These are phyloP conservation scores for Claviceps digitariae DNA, from an alignment of 2,329 filamentous ascomycete species.

Conservation along the genomic window DNA sequence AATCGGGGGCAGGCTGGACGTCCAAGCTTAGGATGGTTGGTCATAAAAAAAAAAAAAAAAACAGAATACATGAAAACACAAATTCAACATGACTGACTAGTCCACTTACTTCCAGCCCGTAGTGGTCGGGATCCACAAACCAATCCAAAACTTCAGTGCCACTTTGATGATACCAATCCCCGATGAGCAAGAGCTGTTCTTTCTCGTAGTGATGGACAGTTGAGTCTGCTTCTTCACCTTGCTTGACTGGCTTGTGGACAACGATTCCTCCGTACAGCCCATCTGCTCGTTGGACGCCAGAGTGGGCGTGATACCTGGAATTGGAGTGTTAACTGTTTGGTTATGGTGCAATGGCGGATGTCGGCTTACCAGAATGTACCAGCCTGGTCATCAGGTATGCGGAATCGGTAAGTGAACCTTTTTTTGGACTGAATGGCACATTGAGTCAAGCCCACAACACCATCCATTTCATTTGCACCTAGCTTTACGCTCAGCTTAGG, in stretches of 20 bases:
- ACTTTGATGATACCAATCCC: slow-evolving; percentile 25
- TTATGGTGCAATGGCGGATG: too few relatives aligned
- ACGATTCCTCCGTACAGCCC: slow-evolving; percentile 14
- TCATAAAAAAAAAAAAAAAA: background rate
- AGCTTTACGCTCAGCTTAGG: background rate
- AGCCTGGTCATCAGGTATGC: slow-evolving; percentile 35
- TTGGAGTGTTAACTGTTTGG: background rate
- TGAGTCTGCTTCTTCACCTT: slow-evolving; percentile 11
- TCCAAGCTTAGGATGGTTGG: slow-evolving; percentile 3
- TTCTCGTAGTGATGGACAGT: slow-evolving; percentile 17
- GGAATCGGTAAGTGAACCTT: slow-evolving; percentile 41
- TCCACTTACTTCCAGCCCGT: slow-evolving; percentile 8
- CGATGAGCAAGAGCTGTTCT: slow-evolving; percentile 21
- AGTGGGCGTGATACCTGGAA: slow-evolving; percentile 48
- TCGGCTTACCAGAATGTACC: slow-evolving; percentile 44
- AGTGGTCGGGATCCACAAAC: slow-evolving; percentile 12
- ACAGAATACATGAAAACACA: background rate
- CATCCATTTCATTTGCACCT: slow-evolving; percentile 46
- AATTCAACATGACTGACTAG: background rate
- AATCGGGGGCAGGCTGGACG: slow-evolving; percentile 26
- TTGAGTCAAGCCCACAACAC: slow-evolving; percentile 46
- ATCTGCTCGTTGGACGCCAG: slow-evolving; percentile 29
- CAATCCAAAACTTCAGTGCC: slow-evolving; percentile 16
- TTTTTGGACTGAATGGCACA: slow-evolving; percentile 42
- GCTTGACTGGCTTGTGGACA: slow-evolving; percentile 22